Evolutionary conservation across 345 rosid species (phyloP), one percentile per base, ranked within the genome.

Genomic region (Viola odorata): DNA sequence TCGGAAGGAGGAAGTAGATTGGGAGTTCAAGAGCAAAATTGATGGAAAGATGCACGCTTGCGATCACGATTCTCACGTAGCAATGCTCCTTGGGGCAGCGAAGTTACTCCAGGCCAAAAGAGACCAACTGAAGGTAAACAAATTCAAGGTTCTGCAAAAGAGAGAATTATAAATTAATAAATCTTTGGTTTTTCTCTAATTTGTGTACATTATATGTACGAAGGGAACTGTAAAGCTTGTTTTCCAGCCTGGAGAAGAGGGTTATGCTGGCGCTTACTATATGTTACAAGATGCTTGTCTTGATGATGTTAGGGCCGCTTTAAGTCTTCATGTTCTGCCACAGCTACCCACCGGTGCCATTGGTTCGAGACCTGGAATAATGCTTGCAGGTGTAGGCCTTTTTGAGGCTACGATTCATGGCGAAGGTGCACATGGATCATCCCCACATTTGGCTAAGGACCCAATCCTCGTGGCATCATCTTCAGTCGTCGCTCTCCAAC

Each of bases 171-270:
- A 23, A 23, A 23, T 23, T 23, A 23, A 23, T 23, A 23, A 23
- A 50, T 23, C 0, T 14, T 32, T 6, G 45, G 12, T 16, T 36
- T 41, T 4, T 1, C n/a, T 47, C 50, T 47, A 47, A 50, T 4
- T 16, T 15, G 7, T 52, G 10, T 23, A 16, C 38, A 9, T 5
- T 9, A 42, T 42, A 42, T 15, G 23, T 55, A 53, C 44, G 57
- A 55, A 87, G 86, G 89, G 91, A 54, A 88, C 85, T 0, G 78
- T 85, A 73, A 88, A 84, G 61, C 84, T 85, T 45, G 88, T 88
- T 60, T 88, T 84, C 79, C 96, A 88, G 78, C 90, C 96, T 23
- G 91, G 86, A 0, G 91, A 88, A 70, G 91, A 88, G 69, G 91
- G 96, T 16, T 73, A 78, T 66, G 75, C 78, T 0, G 88, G 91